Evolutionary conservation across 1,284 basidiomycete species (phyloP).

Genomic region (Coniferiporia weirii): DNA sequence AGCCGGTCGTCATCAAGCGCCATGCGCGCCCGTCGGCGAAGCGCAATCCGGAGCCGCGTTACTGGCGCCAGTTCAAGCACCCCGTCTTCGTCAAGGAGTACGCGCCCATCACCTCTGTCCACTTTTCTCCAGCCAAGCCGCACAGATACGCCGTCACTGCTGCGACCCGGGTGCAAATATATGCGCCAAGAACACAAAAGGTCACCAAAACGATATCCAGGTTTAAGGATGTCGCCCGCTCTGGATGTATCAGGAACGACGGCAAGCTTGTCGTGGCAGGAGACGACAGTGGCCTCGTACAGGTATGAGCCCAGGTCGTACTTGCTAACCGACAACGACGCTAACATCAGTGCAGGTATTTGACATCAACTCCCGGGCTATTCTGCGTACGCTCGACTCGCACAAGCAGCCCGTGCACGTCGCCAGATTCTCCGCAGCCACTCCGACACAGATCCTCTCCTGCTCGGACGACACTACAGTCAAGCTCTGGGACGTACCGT

Average conservation of each 20-base stretch:
- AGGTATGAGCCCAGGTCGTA: constrained; percentile 45
- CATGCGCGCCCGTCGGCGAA: constrained; percentile 54
- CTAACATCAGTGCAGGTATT: constrained; percentile 61
- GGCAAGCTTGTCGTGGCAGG: constrained; percentile 95
- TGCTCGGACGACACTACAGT: constrained; percentile 96
- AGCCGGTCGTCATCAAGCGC: constrained; percentile 63
- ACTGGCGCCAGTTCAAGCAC: constrained; percentile 79
- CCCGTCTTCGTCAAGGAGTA: constrained; percentile 94
- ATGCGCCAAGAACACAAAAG: constrained; percentile 92
- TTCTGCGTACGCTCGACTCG: constrained; percentile 86
- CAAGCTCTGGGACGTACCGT: constrained; percentile 93
- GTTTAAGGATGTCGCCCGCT: constrained; percentile 94
- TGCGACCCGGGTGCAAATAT: constrained; percentile 91
- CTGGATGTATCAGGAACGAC: constrained; percentile 83
- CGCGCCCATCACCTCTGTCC: constrained; percentile 86
- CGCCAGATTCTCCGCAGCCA: constrained; percentile 82
- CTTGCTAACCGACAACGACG: constrained; percentile 16
- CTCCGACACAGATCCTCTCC: constrained; percentile 82
- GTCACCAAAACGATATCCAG: constrained; percentile 94
- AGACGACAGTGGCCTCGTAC: constrained; percentile 90
- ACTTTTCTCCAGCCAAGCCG: constrained; percentile 81
- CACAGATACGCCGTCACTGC: constrained; percentile 95
- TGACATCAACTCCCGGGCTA: constrained; percentile 91
- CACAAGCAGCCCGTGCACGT: constrained; percentile 97
- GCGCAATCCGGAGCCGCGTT: constrained; percentile 65